Evolutionary conservation across 441 rosid genomes (phyloP).

Genomic region (Euphorbia celastroides): DNA sequence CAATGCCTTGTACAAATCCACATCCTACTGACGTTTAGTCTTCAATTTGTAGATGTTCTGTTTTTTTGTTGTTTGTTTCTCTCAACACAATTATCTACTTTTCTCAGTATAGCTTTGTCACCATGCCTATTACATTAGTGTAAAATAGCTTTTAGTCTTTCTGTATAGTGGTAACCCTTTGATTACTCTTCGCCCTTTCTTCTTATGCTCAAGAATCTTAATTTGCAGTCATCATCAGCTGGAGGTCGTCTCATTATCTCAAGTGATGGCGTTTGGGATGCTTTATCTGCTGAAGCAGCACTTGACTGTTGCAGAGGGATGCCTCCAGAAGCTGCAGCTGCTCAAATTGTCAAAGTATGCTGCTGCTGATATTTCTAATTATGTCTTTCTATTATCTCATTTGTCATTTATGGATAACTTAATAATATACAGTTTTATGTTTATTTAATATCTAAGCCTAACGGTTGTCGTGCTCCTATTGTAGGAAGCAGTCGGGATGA

Average conservation of each 20-base stretch:
- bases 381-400: neutral
- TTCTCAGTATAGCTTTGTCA: neutral
- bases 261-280: slow-evolving; percentile 99
- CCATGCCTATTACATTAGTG: neutral
- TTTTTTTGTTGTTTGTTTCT: neutral
- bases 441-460: neutral
- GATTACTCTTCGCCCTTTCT: neutral
- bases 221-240: slow-evolving; percentile 70
- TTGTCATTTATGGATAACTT: neutral
- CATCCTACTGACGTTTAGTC: neutral
- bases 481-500: slow-evolving; percentile 78
- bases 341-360: slow-evolving; percentile 82
- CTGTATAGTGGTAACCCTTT: neutral
- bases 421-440: neutral
- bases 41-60: neutral
- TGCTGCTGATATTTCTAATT: neutral
- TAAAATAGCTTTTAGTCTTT: neutral
- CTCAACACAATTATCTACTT: neutral
- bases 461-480: slow-evolving; percentile 18
- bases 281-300: slow-evolving; percentile 68
- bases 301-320: slow-evolving; percentile 91
- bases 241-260: slow-evolving; percentile 93
- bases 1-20: no score
- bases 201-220: slow-evolving; percentile 1
- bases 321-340: slow-evolving; percentile 85